Evolutionary conservation across 495 filamentous ascomycete genomes (phyloP), one percentile per base, ranked within the genome.

Genomic region (Amniculicola lignicola): DNA sequence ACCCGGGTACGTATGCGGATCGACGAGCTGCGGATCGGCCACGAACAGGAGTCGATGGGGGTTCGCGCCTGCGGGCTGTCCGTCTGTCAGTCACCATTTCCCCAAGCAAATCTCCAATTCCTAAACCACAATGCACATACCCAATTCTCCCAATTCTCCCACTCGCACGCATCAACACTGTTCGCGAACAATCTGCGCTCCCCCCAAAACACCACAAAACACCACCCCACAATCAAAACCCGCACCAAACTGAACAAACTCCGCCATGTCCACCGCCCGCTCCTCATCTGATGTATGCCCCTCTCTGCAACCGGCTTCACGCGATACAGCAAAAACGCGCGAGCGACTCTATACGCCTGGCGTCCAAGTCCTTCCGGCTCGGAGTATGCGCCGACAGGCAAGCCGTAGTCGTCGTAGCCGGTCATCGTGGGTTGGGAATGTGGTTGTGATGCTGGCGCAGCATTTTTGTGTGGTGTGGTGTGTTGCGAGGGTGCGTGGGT

Each of bases 11-110:
- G 90, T 93, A 67, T 99, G 93, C 24, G 92, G 89, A 71, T 99
- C 94, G 63, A 96, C 89, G 28, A 99, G 78, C 68, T 99, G 94
- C n/a, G 94, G 94, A 67, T 99, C 94, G 33, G 94, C 91, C 52
- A 99, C 75, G 63, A 99, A 85, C 45, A 86, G 80, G 50, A 96
- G 76, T 66, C 86, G 89, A 70, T 97, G 90, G 1, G 94, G 94
- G 22, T 75, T 79, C 16, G 90, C 89, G 57, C 74, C 80, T 58
- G 74, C 66, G 53, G 89, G 88, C 93, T 96, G 58, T 2, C 2
- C 2, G 33, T 14, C 46, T 54, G 57, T n/a, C 57, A 59, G 7
- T n/a, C n/a, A n/a, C n/a, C n/a, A 15, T 42, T 24, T 43, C 10
- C 38, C n/a, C 24, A 23, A 47, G n/a, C 23, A 14, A 12, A 42